These are phyloP conservation scores for Fraxinus floribunda DNA, from an alignment of 305 asterid genomes.

Conservation along the genomic window DNA sequence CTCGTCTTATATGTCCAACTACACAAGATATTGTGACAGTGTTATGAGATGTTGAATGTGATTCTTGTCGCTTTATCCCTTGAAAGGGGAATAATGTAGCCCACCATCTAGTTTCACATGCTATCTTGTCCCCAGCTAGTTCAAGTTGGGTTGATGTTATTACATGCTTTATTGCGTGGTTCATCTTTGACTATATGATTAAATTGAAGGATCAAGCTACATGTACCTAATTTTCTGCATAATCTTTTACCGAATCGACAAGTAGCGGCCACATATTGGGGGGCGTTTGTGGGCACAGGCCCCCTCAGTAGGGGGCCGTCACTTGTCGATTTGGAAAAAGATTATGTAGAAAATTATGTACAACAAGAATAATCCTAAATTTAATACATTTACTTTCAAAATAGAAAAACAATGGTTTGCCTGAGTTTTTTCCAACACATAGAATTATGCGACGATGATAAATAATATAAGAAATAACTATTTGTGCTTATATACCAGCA, in stretches of 20 bases:
- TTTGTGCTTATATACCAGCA: no score
- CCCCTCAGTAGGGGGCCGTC: no score
- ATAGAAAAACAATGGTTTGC: no score
- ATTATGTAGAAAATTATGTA: no score
- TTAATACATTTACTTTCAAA: not conserved
- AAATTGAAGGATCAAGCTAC: not conserved
- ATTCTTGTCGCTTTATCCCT: no score
- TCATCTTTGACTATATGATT: not conserved
- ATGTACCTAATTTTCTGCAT: no score
- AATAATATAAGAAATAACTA: no score
- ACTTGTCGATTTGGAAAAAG: no score
- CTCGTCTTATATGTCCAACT: not conserved
- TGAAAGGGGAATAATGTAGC: not conserved
- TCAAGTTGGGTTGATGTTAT: not conserved
- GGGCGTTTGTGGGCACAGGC: no score
- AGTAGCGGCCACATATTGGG: no score
- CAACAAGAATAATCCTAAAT: no score
- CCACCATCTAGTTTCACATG: not conserved
- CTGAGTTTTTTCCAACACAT: not conserved
- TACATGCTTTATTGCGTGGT: not conserved
- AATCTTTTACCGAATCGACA: no score
- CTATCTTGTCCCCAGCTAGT: not conserved
- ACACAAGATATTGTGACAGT: not conserved
- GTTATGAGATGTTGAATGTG: not conserved
- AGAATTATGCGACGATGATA: not conserved